A percentile compares a stretch with the other conserved stretches of the same genome.
Conservation (phyloP, 1,284 basidiomycete genomes). For the Fomitiporia mediterranea region DNA sequence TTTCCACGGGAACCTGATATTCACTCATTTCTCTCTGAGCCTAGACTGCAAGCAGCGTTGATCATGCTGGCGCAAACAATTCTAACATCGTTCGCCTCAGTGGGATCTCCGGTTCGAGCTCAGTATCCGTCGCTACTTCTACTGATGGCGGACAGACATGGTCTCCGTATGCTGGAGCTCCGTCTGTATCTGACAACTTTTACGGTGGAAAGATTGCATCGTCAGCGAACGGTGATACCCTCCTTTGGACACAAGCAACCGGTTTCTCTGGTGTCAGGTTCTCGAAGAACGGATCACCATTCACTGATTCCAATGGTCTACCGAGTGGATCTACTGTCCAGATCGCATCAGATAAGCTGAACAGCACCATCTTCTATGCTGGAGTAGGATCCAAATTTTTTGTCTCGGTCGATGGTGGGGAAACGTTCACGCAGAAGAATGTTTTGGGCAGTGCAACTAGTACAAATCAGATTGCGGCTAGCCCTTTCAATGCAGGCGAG, state of each 20-base stretch:
- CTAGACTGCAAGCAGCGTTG: constrained; percentile 15
- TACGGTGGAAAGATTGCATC: constrained; percentile 26
- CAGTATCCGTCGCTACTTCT: constrained; percentile 24
- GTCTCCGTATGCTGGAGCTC: constrained; percentile 23
- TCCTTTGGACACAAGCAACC: constrained; percentile 23
- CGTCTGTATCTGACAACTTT: constrained; percentile 14
- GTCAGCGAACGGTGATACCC: constrained; percentile 23
- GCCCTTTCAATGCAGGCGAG: constrained; percentile 23
- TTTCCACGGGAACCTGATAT: not conserved
- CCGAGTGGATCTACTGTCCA: constrained; percentile 17
- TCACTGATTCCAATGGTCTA: constrained; percentile 23
- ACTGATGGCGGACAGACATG: constrained; percentile 24
- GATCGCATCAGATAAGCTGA: constrained; percentile 26
- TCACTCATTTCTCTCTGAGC: not conserved
- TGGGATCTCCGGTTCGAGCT: constrained; percentile 12
- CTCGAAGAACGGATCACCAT: constrained; percentile 22
- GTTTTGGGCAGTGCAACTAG: constrained; percentile 22
- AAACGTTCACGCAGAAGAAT: constrained; percentile 22
- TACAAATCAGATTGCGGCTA: constrained; percentile 23
- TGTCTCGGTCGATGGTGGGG: constrained; percentile 23
- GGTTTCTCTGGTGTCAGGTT: constrained; percentile 22
- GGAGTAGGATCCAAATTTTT: constrained; percentile 25
- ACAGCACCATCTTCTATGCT: constrained; percentile 24
- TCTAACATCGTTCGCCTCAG: constrained; percentile 25
- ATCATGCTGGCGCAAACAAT: constrained; percentile 25